phyloP scores from a whole-genome alignment of 306 rosid species.

The Begonia peltatifolia region DNA sequence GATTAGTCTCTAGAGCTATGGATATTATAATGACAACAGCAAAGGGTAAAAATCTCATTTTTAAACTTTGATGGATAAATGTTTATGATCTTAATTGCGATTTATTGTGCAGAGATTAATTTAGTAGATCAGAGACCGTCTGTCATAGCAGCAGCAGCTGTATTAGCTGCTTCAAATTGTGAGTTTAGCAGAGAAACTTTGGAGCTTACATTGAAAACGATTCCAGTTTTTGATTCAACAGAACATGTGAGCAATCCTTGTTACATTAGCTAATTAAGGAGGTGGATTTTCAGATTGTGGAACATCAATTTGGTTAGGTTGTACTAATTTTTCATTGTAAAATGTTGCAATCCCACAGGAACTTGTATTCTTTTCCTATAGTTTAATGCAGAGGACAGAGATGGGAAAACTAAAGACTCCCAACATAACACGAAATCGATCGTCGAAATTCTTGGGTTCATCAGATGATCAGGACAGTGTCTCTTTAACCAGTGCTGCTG shows the following conservation, averaged over 20 bases:
- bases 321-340: constrained; percentile 3
- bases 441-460: constrained; percentile 12
- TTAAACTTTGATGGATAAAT: not conserved
- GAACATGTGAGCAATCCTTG: constrained; percentile 45
- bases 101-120: constrained; percentile 32
- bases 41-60: constrained; percentile 34
- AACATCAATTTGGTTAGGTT: constrained; percentile 3
- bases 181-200: constrained; percentile 33
- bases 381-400: constrained; percentile 39
- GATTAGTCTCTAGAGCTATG: constrained; percentile 34
- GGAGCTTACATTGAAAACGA: constrained; percentile 32
- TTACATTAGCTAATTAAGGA: too few species aligned
- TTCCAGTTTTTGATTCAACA: constrained; percentile 38
- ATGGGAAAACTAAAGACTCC: constrained; percentile 40
- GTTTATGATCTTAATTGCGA: too few species aligned
- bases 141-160: constrained; percentile 62
- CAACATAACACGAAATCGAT: constrained; percentile 13
- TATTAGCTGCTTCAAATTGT: constrained; percentile 44
- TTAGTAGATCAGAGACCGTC: constrained; percentile 55
- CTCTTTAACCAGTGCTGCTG: constrained; percentile 24
- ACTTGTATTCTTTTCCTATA: constrained; percentile 43
- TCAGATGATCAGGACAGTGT: constrained; percentile 30
- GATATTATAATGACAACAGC: constrained; percentile 31
- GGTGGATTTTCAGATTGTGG: not conserved
- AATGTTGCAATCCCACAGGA: constrained; percentile 43